Evolutionary conservation across 805 yeast species (phyloP), one percentile per base, ranked within the genome.

Genomic region (Ogataea minuta): DNA sequence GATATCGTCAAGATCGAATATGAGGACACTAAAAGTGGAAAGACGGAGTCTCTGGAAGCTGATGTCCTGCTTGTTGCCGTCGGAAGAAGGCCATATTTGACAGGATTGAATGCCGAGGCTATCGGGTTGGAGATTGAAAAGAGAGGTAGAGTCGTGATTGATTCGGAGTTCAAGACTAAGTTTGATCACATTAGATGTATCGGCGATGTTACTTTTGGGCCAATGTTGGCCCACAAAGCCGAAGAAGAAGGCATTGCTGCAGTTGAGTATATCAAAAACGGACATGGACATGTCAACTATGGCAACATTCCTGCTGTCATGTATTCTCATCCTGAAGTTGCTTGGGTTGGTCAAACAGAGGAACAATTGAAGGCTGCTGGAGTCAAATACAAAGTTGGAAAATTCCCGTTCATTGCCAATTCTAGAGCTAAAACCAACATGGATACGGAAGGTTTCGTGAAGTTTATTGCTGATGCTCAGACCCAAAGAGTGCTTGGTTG

Each of bases 181-280:
- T 78, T 74, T 68, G 84, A 90, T 40, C 95, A 93, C 70, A 90
- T 93, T 64, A 86, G 95, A 69, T 95, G 89, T 59, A 87, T 93
- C 67, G 99, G 99, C 67, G 99, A 93, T 63, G 97, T 83, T 41
- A 93, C 99, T 28, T 93, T 87, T 58, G 99, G 99, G 56, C 91
- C 95, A 57, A 93, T 93, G 99, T 79, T 93, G 70, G 99, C 99
- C 50, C 99, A 93, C 78, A 93, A 93, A 77, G 99, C 99, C 48
- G 99, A 93, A 76, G 99, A 93, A 67, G 99, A 93, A 76, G 99
- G 96, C 70, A 83, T 93, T 54, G 99, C 99, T 43, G 98, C 96
- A 52, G 98, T 77, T 51, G 99, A 93, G 72, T 86, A 79, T 74
- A 79, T 93, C 66, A 88, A 88, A 74, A 68, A 68, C 53, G 99